Evolutionary conservation across 1,139 yeast species (phyloP).

Genomic region (Pichia sp.): DNA sequence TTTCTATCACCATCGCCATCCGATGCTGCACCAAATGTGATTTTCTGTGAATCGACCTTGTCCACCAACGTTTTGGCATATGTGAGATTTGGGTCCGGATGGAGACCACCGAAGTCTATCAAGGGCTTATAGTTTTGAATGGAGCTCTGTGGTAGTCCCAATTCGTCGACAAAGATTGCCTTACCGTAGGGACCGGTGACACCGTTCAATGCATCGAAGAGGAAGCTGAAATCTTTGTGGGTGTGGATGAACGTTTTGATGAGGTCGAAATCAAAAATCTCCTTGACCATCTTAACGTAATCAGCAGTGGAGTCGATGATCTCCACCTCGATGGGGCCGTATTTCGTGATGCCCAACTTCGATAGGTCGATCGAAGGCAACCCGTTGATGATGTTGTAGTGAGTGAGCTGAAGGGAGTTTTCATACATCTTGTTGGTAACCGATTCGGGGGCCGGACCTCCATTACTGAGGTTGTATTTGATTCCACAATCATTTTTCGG

Average conservation of each 20-base stretch:
- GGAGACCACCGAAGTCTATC: slow-evolving; percentile 95
- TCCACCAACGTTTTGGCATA: slow-evolving; percentile 87
- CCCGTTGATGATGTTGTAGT: slow-evolving; percentile 54
- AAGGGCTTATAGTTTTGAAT: slow-evolving; percentile 76
- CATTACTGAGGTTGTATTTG: slow-evolving; percentile 90
- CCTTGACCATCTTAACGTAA: slow-evolving; percentile 74
- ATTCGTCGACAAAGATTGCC: slow-evolving; percentile 77
- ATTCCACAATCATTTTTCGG: slow-evolving; percentile 91
- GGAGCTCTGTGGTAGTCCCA: slow-evolving; percentile 66
- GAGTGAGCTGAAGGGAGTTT: slow-evolving; percentile 53
- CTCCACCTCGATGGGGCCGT: slow-evolving; percentile 61
- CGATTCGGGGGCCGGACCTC: slow-evolving; percentile 98
- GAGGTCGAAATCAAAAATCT: slow-evolving; percentile 81
- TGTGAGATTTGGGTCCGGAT: slow-evolving; percentile 96
- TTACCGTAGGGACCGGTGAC: slow-evolving; percentile 96
- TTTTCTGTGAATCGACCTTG: slow-evolving; percentile 70
- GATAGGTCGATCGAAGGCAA: slow-evolving; percentile 61
- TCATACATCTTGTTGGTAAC: slow-evolving; percentile 86
- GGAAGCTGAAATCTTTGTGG: slow-evolving; percentile 58
- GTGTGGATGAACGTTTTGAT: slow-evolving; percentile 65
- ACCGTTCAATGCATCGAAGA: slow-evolving; percentile 91
- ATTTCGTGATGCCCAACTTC: slow-evolving; percentile 48
- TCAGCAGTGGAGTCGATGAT: slow-evolving; percentile 78
- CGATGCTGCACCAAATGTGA: slow-evolving; percentile 96
- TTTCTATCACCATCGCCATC: slow-evolving; percentile 99